A percentile compares a stretch with the other conserved stretches of the same genome.
Conservation (phyloP, 108 stramenopile species). For the Cyclotella baltica region DNA sequence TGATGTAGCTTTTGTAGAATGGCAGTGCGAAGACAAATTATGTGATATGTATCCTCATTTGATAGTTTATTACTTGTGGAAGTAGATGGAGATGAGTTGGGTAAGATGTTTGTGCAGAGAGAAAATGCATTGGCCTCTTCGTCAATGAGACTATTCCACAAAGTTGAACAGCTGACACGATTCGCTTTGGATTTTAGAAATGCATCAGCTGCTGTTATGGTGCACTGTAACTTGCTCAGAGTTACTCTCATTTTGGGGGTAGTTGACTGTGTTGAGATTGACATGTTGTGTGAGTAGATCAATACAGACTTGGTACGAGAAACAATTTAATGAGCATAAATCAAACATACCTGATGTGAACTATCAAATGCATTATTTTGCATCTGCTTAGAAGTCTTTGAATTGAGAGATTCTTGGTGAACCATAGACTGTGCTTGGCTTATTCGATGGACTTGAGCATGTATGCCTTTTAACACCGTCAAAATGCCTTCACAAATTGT, state of each 20-base stretch:
- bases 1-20: background rate
- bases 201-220: constrained; percentile 2
- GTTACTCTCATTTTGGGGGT: background rate
- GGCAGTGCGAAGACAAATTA: constrained; percentile 1
- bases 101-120: constrained; percentile 11
- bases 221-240: constrained; percentile 12
- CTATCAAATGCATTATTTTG: background rate
- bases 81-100: background rate
- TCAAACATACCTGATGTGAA: background rate
- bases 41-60: background rate
- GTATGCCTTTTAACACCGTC: constrained; percentile 13
- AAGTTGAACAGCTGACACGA: constrained; percentile 19
- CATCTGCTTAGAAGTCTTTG: background rate
- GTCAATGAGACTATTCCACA: constrained; percentile 44
- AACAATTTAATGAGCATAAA: background rate
- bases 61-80: background rate
- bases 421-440: background rate
- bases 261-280: background rate
- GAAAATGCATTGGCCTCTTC: constrained; percentile 24
- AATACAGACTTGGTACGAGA: background rate
- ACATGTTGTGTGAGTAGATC: background rate
- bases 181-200: constrained; percentile 30
- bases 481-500: constrained; percentile 26
- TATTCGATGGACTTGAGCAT: constrained; percentile 14
- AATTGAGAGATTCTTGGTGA: background rate